Conservation (phyloP, 345 rosid species). For the Erucastrum elatum region DNA sequence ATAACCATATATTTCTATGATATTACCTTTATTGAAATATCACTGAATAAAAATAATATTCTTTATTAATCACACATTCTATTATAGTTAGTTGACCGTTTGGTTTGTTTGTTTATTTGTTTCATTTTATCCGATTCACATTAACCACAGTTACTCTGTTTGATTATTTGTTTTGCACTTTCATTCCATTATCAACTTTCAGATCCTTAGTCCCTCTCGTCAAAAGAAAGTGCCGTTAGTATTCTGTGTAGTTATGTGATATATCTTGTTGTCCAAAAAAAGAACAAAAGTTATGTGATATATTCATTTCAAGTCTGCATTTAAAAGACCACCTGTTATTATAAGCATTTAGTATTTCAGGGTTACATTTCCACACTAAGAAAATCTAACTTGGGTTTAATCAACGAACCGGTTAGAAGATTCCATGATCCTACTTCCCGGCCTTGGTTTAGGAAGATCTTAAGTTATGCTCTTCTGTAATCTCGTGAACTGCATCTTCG, state of each 20-base stretch:
- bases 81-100: not conserved
- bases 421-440: not conserved
- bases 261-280: too few species aligned
- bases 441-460: slow-evolving; percentile 21
- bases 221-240: not conserved
- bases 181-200: not conserved
- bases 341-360: not conserved
- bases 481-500: not conserved
- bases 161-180: not conserved
- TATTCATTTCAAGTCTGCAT: not conserved
- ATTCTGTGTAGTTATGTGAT: not conserved
- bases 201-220: not conserved
- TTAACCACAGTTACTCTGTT: too few species aligned
- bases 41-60: not conserved
- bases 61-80: not conserved
- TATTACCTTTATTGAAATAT: not conserved
- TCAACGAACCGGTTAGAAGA: not conserved
- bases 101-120: too few species aligned
- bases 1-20: not conserved
- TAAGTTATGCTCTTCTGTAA: slow-evolving; percentile 4
- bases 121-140: too few species aligned
- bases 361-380: not conserved
- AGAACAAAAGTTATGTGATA: not conserved
- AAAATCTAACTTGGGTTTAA: not conserved
- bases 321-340: not conserved